Base-by-base conservation (phyloP, 2,329 filamentous ascomycete species). In the Neonectria neomacrospora region DNA sequence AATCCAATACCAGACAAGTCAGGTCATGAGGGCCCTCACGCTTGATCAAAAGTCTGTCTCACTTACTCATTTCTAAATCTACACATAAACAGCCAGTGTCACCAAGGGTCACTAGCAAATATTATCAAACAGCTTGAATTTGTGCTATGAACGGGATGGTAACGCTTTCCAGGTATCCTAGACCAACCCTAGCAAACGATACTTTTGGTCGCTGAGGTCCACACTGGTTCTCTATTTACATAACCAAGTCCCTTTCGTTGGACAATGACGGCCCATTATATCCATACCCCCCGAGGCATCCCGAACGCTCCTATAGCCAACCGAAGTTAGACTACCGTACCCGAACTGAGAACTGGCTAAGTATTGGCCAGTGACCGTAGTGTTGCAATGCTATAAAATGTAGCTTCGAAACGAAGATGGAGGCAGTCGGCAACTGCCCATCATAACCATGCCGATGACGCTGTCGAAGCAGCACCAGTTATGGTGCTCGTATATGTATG, bases 161-260 rank as follows among this genome's bases (percentile, higher is more conserved):
- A 32, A 14, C 47, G 47, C 47, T 50, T 32, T 50, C 47, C 50
- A 41, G 50, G 23, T 10, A 39, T 26, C 23, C 22, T 54, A n/a
- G 26, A 22, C 39, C 34, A 41, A 23, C 26, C 34, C 32, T 34
- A 39, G 55, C 47, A 57, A 47, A 54, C 12, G 52, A 37, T 63
- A 47, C 57, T 60, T 59, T 61, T 63, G 18, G 57, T 64, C 52
- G 47, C 61, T 61, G 22, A 61, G 58, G 56, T 52, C 18, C 48
- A 39, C 45, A 61, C 66, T 63, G 50, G 55, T 64, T 42, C 51
- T 72, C 57, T 72, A 72, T 73, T 32, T 73, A 72, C 71, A 64
- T 56, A 63, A 71, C 18, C 55, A 63, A 34, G 16, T 39, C 28
- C 32, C 45, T 44, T n/a, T 23, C 30, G 57, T 52, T 20, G 30